Percentiles rank a stretch among this genome's conserved stretches.
phyloP scores from a whole-genome alignment of 2,329 filamentous ascomycete genomes.

The Pseudopithomyces maydicus region DNA sequence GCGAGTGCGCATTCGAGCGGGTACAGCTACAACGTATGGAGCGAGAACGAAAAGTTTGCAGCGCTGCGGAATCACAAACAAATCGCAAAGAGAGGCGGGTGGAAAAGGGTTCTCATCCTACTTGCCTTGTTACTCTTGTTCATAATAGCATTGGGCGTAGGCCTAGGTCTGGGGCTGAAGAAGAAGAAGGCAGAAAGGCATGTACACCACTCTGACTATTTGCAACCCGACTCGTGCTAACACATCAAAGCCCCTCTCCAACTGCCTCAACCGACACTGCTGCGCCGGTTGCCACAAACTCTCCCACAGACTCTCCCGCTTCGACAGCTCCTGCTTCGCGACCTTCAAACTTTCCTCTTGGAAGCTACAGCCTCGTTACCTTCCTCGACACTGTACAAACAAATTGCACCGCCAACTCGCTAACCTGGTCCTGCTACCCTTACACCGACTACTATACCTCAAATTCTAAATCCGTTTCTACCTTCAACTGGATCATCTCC shows the following conservation, averaged over 20 bases:
- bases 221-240: neutral
- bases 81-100: slow-evolving; percentile 43
- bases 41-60: slow-evolving; percentile 42
- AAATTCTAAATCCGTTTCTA: slow-evolving; percentile 50
- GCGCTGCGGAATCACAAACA: slow-evolving; percentile 30
- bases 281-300: slow-evolving; percentile 8
- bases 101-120: slow-evolving; percentile 47
- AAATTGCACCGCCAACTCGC: slow-evolving; percentile 62
- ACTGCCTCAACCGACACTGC: neutral
- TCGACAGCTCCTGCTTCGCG: slow-evolving; percentile 21
- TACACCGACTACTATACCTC: slow-evolving; percentile 56
- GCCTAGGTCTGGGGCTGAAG: slow-evolving; percentile 48
- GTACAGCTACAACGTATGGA: slow-evolving; percentile 45
- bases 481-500: slow-evolving; percentile 67
- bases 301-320: slow-evolving; percentile 16
- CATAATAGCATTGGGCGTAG: slow-evolving; percentile 46
- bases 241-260: slow-evolving; percentile 1
- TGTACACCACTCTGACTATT: neutral
- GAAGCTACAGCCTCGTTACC: slow-evolving; percentile 66
- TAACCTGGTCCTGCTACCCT: slow-evolving; percentile 68
- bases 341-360: slow-evolving; percentile 60
- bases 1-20: slow-evolving; percentile 32
- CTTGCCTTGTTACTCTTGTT: slow-evolving; percentile 35
- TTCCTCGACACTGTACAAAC: slow-evolving; percentile 60
- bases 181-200: slow-evolving; percentile 38